Evolutionary conservation across 1,284 basidiomycete genomes (phyloP).

Genomic region (Melampsora medusae): DNA sequence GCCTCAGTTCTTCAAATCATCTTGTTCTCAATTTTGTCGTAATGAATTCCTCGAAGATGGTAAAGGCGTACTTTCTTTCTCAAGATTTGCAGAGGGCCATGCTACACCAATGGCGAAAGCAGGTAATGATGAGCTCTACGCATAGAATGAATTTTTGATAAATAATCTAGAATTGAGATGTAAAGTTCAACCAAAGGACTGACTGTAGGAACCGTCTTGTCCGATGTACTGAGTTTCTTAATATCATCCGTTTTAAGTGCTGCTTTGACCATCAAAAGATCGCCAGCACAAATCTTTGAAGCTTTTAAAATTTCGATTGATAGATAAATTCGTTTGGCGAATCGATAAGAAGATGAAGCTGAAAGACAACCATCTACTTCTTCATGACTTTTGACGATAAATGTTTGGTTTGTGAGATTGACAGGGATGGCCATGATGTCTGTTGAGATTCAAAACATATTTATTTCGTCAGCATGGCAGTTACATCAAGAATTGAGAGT

Average conservation of each 20-base stretch:
- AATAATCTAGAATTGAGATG: neutral
- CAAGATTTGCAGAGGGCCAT: slow-evolving; percentile 17
- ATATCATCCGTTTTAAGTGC: slow-evolving; percentile 2
- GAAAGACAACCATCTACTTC: neutral
- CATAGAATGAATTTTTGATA: neutral
- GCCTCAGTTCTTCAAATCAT: too few species aligned
- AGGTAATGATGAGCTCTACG: neutral
- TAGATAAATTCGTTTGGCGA: slow-evolving; percentile 11
- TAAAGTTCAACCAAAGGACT: neutral
- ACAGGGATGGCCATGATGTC: neutral
- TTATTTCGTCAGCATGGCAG: too few species aligned
- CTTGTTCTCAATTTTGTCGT: too few species aligned
- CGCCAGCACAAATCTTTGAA: neutral
- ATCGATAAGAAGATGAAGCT: slow-evolving; percentile 15
- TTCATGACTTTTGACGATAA: slow-evolving; percentile 3
- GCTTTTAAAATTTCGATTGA: slow-evolving; percentile 12
- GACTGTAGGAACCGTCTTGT: neutral
- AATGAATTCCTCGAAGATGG: too few species aligned
- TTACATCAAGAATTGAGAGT: too few species aligned
- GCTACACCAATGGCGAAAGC: slow-evolving; percentile 22
- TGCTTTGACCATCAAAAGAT: slow-evolving; percentile 19
- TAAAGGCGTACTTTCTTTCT: slow-evolving; percentile 1
- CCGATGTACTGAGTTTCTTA: neutral
- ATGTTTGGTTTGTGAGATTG: neutral
- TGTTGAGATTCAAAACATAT: too few species aligned